A percentile compares a stretch with the other conserved stretches of the same genome.
Conservation (phyloP, 768 basidiomycete species). For the Termitomyces sp. region DNA sequence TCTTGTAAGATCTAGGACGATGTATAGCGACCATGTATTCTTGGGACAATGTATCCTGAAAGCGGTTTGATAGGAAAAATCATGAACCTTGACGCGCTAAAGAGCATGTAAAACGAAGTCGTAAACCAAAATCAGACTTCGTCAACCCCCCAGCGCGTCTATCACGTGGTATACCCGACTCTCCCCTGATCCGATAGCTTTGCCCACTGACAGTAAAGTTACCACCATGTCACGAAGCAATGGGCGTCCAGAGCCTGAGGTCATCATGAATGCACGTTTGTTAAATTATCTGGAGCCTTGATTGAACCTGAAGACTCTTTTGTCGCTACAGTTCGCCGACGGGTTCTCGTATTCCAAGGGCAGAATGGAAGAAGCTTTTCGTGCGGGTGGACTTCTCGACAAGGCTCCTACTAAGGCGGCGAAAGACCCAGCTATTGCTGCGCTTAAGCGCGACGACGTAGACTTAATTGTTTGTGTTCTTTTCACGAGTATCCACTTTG, state of each 20-base stretch:
- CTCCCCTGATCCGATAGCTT: no score
- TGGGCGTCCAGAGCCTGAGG: constrained; percentile 20
- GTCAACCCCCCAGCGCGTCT: no score
- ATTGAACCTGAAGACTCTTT: not conserved
- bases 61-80: no score
- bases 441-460: constrained; percentile 54
- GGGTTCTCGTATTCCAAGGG: constrained; percentile 64
- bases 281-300: not conserved
- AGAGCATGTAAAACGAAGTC: no score
- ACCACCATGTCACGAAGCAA: constrained; percentile 16
- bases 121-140: no score
- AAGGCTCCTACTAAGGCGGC: constrained; percentile 42
- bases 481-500: not conserved
- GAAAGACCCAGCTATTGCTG: constrained; percentile 32
- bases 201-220: no score
- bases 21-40: no score
- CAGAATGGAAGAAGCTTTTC: constrained; percentile 61
- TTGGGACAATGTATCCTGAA: no score
- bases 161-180: no score
- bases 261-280: constrained; percentile 57
- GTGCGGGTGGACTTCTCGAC: constrained; percentile 50
- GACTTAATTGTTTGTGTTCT: constrained; percentile 50
- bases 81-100: no score
- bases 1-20: no score
- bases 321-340: constrained; percentile 46